Evolutionary conservation across 257 asterid species (phyloP).

Genomic region (Avicennia marina): DNA sequence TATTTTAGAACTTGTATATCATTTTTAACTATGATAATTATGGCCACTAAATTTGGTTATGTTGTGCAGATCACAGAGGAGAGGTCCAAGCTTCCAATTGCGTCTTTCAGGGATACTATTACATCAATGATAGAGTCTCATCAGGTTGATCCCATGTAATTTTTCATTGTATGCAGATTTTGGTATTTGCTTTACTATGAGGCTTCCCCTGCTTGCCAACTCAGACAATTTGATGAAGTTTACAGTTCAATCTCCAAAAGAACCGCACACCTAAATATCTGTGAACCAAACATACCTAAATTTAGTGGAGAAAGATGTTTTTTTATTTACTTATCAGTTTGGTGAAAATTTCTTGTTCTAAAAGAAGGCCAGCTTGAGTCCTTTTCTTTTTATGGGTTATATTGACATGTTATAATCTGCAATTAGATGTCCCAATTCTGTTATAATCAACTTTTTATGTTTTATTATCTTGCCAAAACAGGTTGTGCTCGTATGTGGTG

Average conservation of each 20-base stretch:
- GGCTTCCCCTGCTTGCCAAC: background rate
- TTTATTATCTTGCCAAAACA: conserved; percentile 29
- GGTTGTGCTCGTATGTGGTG: conserved; percentile 95
- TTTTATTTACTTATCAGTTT: conserved; percentile 6
- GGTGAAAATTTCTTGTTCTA: conserved; percentile 5
- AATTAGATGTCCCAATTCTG: background rate
- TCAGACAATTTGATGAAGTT: background rate
- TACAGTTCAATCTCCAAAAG: background rate
- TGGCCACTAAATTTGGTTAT: conserved; percentile 10
- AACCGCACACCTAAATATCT: background rate
- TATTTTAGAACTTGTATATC: background rate
- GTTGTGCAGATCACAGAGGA: conserved; percentile 50
- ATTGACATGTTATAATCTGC: background rate
- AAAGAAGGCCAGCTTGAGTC: too few relatives aligned
- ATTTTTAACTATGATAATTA: conserved; percentile 1
- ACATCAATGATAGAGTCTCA: conserved; percentile 58
- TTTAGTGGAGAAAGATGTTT: conserved; percentile 1
- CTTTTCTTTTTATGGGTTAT: background rate
- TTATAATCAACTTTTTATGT: conserved; percentile 2
- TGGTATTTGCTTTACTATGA: conserved; percentile 5
- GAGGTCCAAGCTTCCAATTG: conserved; percentile 87
- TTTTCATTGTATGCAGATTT: background rate
- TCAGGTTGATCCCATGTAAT: conserved; percentile 52
- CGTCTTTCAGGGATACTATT: conserved; percentile 68
- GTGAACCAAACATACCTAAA: background rate